These are phyloP conservation scores for Aechmea fasciata DNA, from an alignment of 176 grass and related monocot species.

Conservation along the genomic window DNA sequence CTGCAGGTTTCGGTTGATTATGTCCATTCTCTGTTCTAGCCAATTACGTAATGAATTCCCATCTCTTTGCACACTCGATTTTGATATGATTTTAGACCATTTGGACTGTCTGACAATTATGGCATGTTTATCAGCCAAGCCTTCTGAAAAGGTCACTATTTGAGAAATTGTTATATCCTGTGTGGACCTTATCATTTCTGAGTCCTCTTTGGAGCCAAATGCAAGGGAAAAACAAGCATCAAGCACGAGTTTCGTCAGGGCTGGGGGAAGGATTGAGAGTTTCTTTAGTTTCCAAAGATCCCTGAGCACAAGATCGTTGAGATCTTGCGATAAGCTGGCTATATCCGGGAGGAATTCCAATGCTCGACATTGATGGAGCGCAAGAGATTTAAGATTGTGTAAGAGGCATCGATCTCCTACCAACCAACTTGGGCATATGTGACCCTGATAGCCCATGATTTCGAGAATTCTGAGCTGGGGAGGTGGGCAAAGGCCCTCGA, in stretches of 20 bases:
- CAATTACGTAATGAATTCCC: background rate
- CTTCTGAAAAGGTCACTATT: background rate
- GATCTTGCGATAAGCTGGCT: background rate
- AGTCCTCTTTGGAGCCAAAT: background rate
- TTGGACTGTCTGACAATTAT: too few relatives aligned
- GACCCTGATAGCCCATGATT: constrained; percentile 3
- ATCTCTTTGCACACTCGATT: background rate
- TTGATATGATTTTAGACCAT: background rate
- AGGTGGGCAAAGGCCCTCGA: constrained; percentile 10
- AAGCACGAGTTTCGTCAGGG: background rate
- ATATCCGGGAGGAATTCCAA: constrained; percentile 1
- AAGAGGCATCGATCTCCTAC: background rate
- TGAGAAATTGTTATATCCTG: background rate
- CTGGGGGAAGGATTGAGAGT: background rate
- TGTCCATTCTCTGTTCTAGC: background rate
- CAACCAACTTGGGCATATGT: constrained; percentile 7
- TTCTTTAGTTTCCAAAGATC: background rate
- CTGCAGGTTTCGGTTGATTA: background rate
- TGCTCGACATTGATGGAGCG: background rate
- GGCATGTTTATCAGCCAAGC: background rate
- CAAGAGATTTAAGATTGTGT: constrained; percentile 1
- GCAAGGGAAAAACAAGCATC: background rate
- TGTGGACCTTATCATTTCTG: background rate
- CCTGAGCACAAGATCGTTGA: background rate
- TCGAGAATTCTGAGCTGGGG: background rate